These are phyloP conservation scores for Fragosphaeria purpurea DNA, from an alignment of 2,329 filamentous ascomycete species.

Conservation along the genomic window DNA sequence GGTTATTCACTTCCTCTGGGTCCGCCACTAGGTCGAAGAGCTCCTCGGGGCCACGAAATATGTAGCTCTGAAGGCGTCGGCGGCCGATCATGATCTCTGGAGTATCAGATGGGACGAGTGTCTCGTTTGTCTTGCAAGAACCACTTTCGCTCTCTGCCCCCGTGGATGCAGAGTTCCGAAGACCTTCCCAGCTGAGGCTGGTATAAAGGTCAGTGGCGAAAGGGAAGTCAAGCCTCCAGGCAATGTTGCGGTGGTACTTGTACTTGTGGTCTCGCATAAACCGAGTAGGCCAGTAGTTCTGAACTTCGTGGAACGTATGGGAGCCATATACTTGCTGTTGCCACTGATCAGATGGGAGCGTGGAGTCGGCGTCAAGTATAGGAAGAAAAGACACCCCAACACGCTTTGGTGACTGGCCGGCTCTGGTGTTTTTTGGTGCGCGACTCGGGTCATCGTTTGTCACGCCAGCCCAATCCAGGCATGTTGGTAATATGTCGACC, in stretches of 20 bases:
- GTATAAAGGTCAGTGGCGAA: conserved; percentile 37
- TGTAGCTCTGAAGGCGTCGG: conserved; percentile 30
- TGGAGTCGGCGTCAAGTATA: conserved; percentile 18
- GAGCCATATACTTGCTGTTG: conserved; percentile 35
- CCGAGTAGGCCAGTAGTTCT: conserved; percentile 41
- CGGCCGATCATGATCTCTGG: conserved; percentile 25
- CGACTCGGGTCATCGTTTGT: conserved; percentile 6
- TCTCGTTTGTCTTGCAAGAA: background rate
- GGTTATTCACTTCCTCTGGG: conserved; percentile 19
- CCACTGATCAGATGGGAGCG: conserved; percentile 15
- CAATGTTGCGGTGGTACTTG: conserved; percentile 42
- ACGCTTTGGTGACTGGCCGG: conserved; percentile 1
- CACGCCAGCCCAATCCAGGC: conserved; percentile 28
- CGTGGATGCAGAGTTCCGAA: conserved; percentile 24
- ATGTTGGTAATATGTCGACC: conserved; percentile 35
- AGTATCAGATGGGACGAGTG: background rate
- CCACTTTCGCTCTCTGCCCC: background rate
- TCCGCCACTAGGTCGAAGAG: conserved; percentile 36
- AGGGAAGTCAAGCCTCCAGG: conserved; percentile 38
- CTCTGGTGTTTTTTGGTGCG: conserved; percentile 6
- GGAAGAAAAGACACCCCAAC: conserved; percentile 29
- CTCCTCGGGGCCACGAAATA: conserved; percentile 34
- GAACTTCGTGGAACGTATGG: conserved; percentile 41
- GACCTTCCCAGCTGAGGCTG: conserved; percentile 31
- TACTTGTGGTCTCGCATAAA: conserved; percentile 30